Evolutionary conservation across 352 stramenopile genomes (phyloP).

Genomic region (Phytopythium litorale): DNA sequence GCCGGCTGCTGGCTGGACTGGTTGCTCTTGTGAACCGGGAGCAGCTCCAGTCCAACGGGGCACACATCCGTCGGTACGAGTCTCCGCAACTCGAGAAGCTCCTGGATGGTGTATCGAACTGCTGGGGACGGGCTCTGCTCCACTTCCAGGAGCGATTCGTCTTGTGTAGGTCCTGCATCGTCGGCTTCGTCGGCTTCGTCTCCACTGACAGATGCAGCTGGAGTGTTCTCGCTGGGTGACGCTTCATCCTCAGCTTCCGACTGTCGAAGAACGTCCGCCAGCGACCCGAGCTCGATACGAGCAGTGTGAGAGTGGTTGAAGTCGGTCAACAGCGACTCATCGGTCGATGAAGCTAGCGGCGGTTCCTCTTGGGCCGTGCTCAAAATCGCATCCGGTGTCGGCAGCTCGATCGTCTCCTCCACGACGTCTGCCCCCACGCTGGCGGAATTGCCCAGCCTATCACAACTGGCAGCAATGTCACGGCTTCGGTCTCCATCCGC

Average conservation of each 20-base stretch:
- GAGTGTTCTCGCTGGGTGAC: too few relatives aligned
- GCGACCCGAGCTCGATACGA: background rate
- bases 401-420: background rate
- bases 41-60: background rate
- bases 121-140: background rate
- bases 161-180: background rate
- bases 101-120: conserved; percentile 1
- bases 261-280: background rate
- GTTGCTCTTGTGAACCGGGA: conserved; percentile 3
- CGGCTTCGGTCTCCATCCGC: too few relatives aligned
- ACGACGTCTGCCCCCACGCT: background rate
- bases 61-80: background rate
- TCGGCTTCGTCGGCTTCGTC: background rate
- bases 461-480: background rate
- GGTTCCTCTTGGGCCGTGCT: background rate
- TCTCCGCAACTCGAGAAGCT: background rate
- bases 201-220: background rate
- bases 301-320: too few relatives aligned
- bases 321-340: background rate
- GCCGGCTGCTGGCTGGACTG: background rate
- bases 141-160: background rate
- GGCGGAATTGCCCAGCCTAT: background rate
- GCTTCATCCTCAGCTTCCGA: background rate
- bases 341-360: background rate
- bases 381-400: background rate